Evolutionary conservation across 2,329 filamentous ascomycete genomes (phyloP).

Genomic region (Meredithiella fracta): DNA sequence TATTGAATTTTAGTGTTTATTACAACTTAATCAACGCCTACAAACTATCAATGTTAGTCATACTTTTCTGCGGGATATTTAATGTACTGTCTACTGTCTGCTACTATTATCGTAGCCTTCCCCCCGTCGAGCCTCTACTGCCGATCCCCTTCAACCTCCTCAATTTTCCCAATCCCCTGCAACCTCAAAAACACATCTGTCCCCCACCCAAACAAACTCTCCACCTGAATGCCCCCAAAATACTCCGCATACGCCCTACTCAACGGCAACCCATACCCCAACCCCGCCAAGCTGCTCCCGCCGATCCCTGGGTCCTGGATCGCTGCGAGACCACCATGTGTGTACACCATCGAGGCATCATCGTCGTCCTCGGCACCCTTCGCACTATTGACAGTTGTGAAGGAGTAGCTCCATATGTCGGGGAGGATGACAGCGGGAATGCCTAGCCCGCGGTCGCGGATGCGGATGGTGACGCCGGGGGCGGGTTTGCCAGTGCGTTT

Average conservation of each 20-base stretch:
- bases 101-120: too few relatives aligned
- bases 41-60: constrained; percentile 15
- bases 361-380: not conserved
- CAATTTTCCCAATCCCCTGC: constrained; percentile 39
- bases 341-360: not conserved
- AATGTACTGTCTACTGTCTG: too few relatives aligned
- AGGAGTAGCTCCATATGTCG: constrained; percentile 93
- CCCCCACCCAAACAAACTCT: constrained; percentile 89
- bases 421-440: constrained; percentile 70
- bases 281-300: constrained; percentile 70
- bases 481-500: constrained; percentile 41
- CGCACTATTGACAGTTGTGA: constrained; percentile 63
- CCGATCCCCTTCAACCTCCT: constrained; percentile 21
- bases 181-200: constrained; percentile 52
- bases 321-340: constrained; percentile 36
- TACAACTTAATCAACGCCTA: not conserved
- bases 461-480: constrained; percentile 84
- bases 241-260: constrained; percentile 94
- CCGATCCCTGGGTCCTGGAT: constrained; percentile 58
- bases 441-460: constrained; percentile 86
- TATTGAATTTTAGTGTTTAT: not conserved
- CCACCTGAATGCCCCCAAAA: constrained; percentile 89
- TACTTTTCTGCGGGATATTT: constrained; percentile 10
- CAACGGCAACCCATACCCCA: constrained; percentile 83
- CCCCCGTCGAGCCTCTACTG: too few relatives aligned